These are phyloP conservation scores for Fusarium avenaceum DNA, from an alignment of 2,329 filamentous ascomycete species.

Conservation along the genomic window DNA sequence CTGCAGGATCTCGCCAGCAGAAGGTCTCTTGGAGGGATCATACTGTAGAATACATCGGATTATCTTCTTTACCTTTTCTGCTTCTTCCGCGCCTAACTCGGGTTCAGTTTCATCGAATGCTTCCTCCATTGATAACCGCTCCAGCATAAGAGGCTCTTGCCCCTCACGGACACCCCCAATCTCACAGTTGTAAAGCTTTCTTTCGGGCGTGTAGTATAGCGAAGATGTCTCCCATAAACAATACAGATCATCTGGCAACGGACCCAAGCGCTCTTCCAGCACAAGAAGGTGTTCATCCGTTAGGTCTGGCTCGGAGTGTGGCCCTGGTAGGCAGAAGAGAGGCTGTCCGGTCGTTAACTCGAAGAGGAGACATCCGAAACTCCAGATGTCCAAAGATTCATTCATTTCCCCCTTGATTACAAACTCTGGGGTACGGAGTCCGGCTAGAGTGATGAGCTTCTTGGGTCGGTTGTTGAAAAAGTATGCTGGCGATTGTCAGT, in stretches of 20 bases:
- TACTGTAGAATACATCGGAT: conserved; percentile 1
- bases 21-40: neutral
- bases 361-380: conserved; percentile 33
- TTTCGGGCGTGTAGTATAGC: conserved; percentile 14
- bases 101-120: conserved; percentile 4
- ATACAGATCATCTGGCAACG: neutral
- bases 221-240: conserved; percentile 11
- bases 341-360: conserved; percentile 20
- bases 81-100: conserved; percentile 2
- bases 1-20: neutral
- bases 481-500: conserved; percentile 13
- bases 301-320: too few species aligned
- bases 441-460: neutral
- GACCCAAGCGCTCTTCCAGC: conserved; percentile 1
- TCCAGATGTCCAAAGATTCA: too few species aligned
- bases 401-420: too few species aligned
- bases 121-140: conserved; percentile 13
- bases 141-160: conserved; percentile 2
- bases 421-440: conserved; percentile 21
- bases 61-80: neutral
- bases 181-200: conserved; percentile 14
- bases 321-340: conserved; percentile 9
- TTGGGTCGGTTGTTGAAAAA: neutral
- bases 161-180: conserved; percentile 13
- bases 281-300: conserved; percentile 14